Conservation (phyloP, 306 rosid genomes). For the Vicia faba region DNA sequence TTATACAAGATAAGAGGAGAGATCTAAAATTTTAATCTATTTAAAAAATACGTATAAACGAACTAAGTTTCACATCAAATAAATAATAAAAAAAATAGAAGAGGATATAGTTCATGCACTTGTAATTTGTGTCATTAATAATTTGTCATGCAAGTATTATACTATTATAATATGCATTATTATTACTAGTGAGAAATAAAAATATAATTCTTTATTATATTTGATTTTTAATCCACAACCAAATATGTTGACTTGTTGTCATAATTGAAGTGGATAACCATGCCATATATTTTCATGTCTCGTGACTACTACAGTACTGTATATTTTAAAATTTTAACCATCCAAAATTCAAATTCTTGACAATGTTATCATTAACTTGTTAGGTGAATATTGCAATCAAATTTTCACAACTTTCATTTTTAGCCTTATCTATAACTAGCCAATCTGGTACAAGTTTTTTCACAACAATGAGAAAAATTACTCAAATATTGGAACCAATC, state of each 20-base stretch:
- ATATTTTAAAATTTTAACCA: not conserved
- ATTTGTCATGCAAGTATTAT: not conserved
- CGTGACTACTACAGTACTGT: too few species aligned
- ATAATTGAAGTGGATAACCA: slow-evolving; percentile 43
- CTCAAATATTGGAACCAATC: slow-evolving; percentile 18
- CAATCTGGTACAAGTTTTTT: not conserved
- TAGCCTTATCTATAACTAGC: not conserved
- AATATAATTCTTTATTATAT: slow-evolving; percentile 23
- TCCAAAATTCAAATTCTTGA: not conserved
- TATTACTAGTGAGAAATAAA: slow-evolving; percentile 29
- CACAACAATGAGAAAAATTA: slow-evolving; percentile 2
- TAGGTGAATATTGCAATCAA: not conserved
- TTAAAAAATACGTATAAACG: too few species aligned
- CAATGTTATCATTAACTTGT: not conserved
- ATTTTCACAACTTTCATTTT: not conserved
- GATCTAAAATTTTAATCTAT: too few species aligned
- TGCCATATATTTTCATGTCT: slow-evolving; percentile 35
- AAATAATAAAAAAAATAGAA: too few species aligned
- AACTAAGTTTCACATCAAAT: too few species aligned
- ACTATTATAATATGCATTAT: slow-evolving; percentile 3
- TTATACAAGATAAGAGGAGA: too few species aligned
- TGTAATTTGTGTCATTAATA: slow-evolving; percentile 29
- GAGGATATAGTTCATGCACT: slow-evolving; percentile 21
- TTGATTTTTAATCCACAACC: slow-evolving; percentile 32
- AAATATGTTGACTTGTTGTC: slow-evolving; percentile 36